Evolutionary conservation across 2,329 filamentous ascomycete species (phyloP).

Genomic region (Cordyceps javanica): DNA sequence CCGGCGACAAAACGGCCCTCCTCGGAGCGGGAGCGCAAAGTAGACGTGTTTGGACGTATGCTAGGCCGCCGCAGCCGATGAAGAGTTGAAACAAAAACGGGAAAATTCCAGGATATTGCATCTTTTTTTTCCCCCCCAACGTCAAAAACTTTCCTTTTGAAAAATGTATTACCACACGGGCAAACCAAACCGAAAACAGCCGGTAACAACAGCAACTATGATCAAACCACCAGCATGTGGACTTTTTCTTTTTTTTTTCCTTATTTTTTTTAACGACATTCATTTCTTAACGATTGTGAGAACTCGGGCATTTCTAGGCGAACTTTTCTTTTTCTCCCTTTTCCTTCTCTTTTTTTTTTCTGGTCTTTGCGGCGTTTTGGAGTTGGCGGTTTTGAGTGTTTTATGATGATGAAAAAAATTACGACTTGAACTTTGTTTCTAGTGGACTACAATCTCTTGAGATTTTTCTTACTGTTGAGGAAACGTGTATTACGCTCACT

Average conservation of each 20-base stretch:
- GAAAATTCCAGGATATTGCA: not conserved
- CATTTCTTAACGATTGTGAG: conserved; percentile 8
- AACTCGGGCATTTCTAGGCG: conserved; percentile 7
- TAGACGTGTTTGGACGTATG: conserved; percentile 33
- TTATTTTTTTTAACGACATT: conserved; percentile 1
- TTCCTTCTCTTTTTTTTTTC: conserved; percentile 2
- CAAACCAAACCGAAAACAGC: not conserved
- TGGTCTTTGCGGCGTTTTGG: not conserved
- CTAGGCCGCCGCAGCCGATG: conserved; percentile 28
- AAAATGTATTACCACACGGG: not conserved
- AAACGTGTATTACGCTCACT: not conserved
- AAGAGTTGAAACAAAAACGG: not conserved
- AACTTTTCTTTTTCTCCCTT: conserved; percentile 1
- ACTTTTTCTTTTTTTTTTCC: not conserved
- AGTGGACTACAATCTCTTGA: not conserved
- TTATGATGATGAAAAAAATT: not conserved
- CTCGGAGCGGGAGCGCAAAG: conserved; percentile 23
- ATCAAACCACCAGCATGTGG: not conserved
- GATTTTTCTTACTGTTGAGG: not conserved
- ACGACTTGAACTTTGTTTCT: not conserved
- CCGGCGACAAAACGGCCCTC: conserved; percentile 12
- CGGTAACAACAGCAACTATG: conserved; percentile 3
- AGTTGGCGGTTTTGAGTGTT: not conserved
- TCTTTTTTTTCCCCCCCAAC: no score
- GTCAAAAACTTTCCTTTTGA: no score